phyloP scores from a whole-genome alignment of 352 stramenopile species.

The Halophytophthora polymorphica region DNA sequence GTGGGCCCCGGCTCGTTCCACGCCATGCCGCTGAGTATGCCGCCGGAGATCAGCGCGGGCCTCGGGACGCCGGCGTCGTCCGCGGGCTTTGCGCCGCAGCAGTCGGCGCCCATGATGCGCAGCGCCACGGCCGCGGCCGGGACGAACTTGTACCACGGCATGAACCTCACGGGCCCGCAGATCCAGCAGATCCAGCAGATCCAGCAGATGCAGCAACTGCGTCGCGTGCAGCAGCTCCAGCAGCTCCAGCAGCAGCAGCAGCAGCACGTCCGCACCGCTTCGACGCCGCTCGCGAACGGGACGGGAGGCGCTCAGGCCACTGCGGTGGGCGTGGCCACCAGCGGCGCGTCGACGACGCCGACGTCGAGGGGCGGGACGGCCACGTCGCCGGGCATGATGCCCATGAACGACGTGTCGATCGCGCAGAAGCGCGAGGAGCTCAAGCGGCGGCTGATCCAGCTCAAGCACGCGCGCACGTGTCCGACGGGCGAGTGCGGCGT shows the following conservation, averaged over 20 bases:
- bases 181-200: constrained; percentile 85
- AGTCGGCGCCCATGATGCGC: constrained; percentile 27
- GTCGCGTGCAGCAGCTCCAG: constrained; percentile 76
- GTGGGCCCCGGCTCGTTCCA: constrained; percentile 37
- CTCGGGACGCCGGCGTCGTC: constrained; percentile 29
- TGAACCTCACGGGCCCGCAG: constrained; percentile 73
- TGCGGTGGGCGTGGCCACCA: constrained; percentile 14
- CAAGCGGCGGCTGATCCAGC: constrained; percentile 79
- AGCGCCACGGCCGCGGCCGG: constrained; percentile 27
- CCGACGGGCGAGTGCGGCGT: constrained; percentile 66
- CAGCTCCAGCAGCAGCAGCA: constrained; percentile 61
- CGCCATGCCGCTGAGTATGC: constrained; percentile 67
- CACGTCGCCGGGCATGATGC: constrained; percentile 42
- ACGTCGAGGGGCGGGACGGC: constrained; percentile 19
- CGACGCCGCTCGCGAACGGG: constrained; percentile 12
- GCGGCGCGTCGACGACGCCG: constrained; percentile 22
- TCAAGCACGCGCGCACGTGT: constrained; percentile 86
- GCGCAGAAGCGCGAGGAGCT: constrained; percentile 84
- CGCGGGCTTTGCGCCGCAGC: constrained; percentile 30
- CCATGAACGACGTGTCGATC: constrained; percentile 78
- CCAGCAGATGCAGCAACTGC: constrained; percentile 84
- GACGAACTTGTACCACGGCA: constrained; percentile 65
- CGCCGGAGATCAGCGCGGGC: constrained; percentile 55
- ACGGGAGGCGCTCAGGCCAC: constrained; percentile 25
- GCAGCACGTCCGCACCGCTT: too few relatives aligned